Evolutionary conservation across 495 filamentous ascomycete species (phyloP).

Genomic region (Staphylotrichum longicolle): DNA sequence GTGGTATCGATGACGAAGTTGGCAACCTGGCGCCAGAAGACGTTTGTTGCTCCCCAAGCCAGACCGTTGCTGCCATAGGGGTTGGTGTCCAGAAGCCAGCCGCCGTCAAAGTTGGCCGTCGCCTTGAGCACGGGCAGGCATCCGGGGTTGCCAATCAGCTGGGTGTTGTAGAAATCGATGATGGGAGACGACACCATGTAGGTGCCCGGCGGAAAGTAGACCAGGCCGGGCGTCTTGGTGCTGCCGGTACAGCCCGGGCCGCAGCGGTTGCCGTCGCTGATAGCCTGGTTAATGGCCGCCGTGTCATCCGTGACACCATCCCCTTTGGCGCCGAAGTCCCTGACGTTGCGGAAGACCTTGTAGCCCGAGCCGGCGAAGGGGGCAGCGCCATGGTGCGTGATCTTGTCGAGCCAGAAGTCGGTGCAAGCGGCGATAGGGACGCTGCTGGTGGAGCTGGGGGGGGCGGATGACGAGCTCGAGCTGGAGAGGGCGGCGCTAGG

Average conservation of each 20-base stretch:
- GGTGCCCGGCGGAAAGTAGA: slow-evolving; percentile 77
- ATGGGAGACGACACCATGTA: slow-evolving; percentile 67
- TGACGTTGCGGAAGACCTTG: slow-evolving; percentile 58
- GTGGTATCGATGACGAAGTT: slow-evolving; percentile 75
- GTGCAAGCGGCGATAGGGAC: slow-evolving; percentile 23
- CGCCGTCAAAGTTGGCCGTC: slow-evolving; percentile 53
- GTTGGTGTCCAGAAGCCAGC: slow-evolving; percentile 64
- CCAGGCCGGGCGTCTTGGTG: slow-evolving; percentile 67
- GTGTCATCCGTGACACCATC: slow-evolving; percentile 79
- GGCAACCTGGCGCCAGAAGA: slow-evolving; percentile 72
- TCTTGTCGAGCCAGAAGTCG: slow-evolving; percentile 48
- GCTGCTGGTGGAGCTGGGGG: slow-evolving; percentile 19
- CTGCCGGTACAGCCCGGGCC: slow-evolving; percentile 70
- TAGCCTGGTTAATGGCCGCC: slow-evolving; percentile 76
- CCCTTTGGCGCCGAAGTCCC: slow-evolving; percentile 54
- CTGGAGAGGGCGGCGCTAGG: too few relatives aligned
- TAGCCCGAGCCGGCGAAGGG: slow-evolving; percentile 44
- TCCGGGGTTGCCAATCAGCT: slow-evolving; percentile 68
- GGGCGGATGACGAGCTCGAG: too few relatives aligned
- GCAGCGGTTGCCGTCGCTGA: slow-evolving; percentile 71
- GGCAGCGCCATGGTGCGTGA: slow-evolving; percentile 48
- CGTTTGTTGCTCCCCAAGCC: slow-evolving; percentile 57
- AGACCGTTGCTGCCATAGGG: slow-evolving; percentile 35
- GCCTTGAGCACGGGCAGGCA: slow-evolving; percentile 64
- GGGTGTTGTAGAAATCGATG: slow-evolving; percentile 62